Evolutionary conservation across 2,329 filamentous ascomycete species (phyloP), one percentile per base, ranked within the genome.

Genomic region (Aureobasidium melanogenum): DNA sequence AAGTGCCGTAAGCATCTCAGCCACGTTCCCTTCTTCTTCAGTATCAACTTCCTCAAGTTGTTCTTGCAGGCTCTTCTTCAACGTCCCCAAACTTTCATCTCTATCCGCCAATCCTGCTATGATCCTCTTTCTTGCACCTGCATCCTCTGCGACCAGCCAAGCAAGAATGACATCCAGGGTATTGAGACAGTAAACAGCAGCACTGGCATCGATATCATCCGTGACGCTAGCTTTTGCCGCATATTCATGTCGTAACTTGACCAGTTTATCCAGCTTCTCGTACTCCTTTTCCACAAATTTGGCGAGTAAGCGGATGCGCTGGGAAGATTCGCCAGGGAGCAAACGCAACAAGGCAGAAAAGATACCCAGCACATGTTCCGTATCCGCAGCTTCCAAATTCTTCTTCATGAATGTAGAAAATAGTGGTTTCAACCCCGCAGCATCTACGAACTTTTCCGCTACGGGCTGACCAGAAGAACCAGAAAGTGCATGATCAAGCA

Each of bases 271-370:
- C 39, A 91, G 84, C 78, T 97, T 97, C 66, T 87, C 90, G 71
- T 95, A 96, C 66, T 96, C 86, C 71, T 91, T 96, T 73, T 99
- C 94, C 19, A 96, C 88, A 69, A 97, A 97, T 70, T 99, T 99
- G 51, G 92, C 93, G 4, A 97, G 81, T 0, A 88, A 83, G 4
- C 94, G 84, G 67, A 97, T 95, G 6, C 94, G 84, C 34, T 86
- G 81, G 0, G 89, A 80, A 1, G 89, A 91, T 34, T 90, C 84
- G 17, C 85, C 88, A 0, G 92, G 91, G 1, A 99, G 75, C 4
- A 87, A 80, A 26, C 91, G 86, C 1, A 99, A 79, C 71, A 99
- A 82, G 0, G 88, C 89, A 0, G 89, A 84, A 65, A 97, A 91
- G 10, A 97, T 88, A 9, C 89, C 87, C 7, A 97, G 79, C 0